Evolutionary conservation across 1,139 yeast genomes (phyloP), one percentile per base, ranked within the genome.

Genomic region (Taphrina betulina): DNA sequence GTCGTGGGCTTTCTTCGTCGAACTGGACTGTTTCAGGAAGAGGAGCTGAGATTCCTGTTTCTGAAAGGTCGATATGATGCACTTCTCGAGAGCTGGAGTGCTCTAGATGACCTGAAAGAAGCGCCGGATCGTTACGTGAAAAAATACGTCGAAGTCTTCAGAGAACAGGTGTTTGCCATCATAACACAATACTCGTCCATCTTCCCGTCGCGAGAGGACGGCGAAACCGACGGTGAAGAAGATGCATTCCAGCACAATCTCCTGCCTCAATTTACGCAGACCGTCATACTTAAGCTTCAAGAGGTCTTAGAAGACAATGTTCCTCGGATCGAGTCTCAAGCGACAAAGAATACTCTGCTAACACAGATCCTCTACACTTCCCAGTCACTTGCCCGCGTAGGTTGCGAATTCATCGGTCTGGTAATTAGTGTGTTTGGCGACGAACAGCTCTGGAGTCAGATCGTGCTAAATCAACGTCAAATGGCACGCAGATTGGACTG

Each of bases 151-250:
- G 97, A 92, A 68, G 80, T 86, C 3, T 81, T 86, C 60, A 75
- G 98, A 66, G 96, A 90, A 67, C 83, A 81, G 63, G 80, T 86
- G 12, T 85, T 83, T 68, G 84, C 82, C 31, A 80, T 94, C 0
- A 74, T 87, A 3, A 79, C 85, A 43, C 80, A 83, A 7, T 84
- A 78, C 67, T 75, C 77, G 57, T 78, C 87, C 5, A 78, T 85
- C 0, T 85, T 87, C 64, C 78, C 78, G 3, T 46, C 51, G 33
- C 59, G 51, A 17, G 64, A 59, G 5, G 37, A 35, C 24, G 55
- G 50, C 5, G 56, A 57, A n/a, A 38, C 57, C 29, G 54, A 48
- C 17, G 58, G 12, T 2, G 17, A 19, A 10, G 26, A 33, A n/a
- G 62, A 63, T 16, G 66, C 63, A 7, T 37, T 66, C 17, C 67